Base-by-base conservation (phyloP, 192 early-diverging fungal species). In the Rhizoclosmatium sp. region DNA sequence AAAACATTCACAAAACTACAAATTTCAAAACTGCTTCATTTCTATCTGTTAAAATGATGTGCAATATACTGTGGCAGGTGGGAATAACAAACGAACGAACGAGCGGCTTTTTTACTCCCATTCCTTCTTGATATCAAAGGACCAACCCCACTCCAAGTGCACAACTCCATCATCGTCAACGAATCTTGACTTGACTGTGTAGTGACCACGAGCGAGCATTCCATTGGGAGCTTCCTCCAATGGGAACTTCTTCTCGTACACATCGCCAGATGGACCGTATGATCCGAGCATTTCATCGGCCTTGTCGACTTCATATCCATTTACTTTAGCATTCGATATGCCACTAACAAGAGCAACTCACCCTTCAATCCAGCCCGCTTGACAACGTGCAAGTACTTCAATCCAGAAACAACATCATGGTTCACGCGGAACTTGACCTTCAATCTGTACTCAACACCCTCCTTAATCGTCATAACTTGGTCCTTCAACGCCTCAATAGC, bases 241-340 rank as follows among this genome's bases (percentile, higher is more conserved):
- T 49, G 88, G 82, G 87, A 99, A 98, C 88, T 95, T 94, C 87
- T 95, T 95, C 76, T 93, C 94, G 81, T 96, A 93, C 66, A 91
- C 81, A 85, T 67, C 83, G 46, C 83, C 69, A 59, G 88, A 86
- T 48, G 98, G 97, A 47, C 97, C 97, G 78, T 96, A 99, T 74
- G 93, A 94, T 69, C 98, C 98, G 80, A 97, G 90, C 96, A 99
- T 98, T 79, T 97, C 94, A 80, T 99, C 95, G 71, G 88, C 90
- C 86, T 92, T 94, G 80, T 98, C 98, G 44, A 98, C 94, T 54
- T 40, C 12, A 61, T 2, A 21, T 10, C 2, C 44, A 46, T 69
- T 54, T 54, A 54, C 0, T 54, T 54, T 12, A 54, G 31, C 5
- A 12, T 54, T 12, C 5, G 16, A 54, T 54, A 16, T 12, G 51